These are phyloP conservation scores for Oryza glumipatula DNA, from an alignment of 176 grass and related monocot species.

Conservation along the genomic window DNA sequence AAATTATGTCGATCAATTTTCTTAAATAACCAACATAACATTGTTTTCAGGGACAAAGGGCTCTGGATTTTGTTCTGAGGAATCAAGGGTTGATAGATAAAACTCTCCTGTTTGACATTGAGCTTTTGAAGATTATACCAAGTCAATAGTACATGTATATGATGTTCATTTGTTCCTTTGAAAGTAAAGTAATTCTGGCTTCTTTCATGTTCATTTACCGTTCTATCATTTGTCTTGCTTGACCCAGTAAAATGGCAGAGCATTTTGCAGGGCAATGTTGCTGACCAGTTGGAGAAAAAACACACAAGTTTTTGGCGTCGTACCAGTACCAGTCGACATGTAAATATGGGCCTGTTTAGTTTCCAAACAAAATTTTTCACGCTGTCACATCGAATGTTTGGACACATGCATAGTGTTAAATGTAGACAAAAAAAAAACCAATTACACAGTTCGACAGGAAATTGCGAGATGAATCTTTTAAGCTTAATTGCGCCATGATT, in stretches of 20 bases:
- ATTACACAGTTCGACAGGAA: too few species aligned
- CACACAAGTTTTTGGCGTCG: background rate
- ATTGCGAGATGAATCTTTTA: too few species aligned
- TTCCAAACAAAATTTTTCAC: too few species aligned
- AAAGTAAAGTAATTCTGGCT: background rate
- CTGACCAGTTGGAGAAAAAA: slow-evolving; percentile 1
- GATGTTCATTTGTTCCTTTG: background rate
- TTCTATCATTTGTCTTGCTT: background rate
- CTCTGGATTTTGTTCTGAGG: slow-evolving; percentile 88
- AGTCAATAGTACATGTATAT: slow-evolving; percentile 46
- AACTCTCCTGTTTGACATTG: slow-evolving; percentile 96
- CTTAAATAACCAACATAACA: background rate
- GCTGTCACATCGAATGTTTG: too few species aligned
- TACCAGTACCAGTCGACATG: background rate
- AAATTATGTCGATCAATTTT: background rate
- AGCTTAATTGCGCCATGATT: too few species aligned
- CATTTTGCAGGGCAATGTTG: slow-evolving; percentile 8
- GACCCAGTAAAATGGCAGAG: background rate
- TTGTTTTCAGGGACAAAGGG: slow-evolving; percentile 87
- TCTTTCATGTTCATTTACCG: background rate
- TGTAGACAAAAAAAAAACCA: too few species aligned
- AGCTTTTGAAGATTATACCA: slow-evolving; percentile 81
- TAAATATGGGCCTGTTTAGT: slow-evolving; percentile 2
- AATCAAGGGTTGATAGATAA: slow-evolving; percentile 98
- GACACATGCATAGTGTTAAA: too few species aligned